Evolutionary conservation across 2,329 filamentous ascomycete species (phyloP), one percentile per base, ranked within the genome.

Genomic region (Nigrospora oryzae): DNA sequence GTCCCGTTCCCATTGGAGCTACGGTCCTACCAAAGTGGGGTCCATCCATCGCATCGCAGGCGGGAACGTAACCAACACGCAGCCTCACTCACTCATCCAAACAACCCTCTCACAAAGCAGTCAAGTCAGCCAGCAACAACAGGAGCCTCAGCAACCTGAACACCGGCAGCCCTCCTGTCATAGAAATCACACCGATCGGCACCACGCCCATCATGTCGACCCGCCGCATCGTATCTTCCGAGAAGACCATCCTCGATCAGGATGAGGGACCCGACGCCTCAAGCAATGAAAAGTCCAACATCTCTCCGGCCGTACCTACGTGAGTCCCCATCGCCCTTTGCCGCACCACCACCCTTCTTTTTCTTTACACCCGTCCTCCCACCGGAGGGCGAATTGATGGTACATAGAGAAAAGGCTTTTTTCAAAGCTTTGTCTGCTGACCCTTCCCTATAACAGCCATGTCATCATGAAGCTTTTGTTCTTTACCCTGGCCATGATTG

Each of bases 401-500:
- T 36, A 7, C 23, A 28, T 10, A 10, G 8, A 28, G 23, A 28
- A 28, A 10, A 28, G 23, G 23, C 23, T 5, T 5, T 10, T 28
- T 6, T 7, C 5, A 5, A 28, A 4, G 23, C 23, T 28, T 10
- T 28, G n/a, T n/a, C 10, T 23, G 38, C 35, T 11, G 17, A 36
- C 14, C 16, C 5, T 36, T 30, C 11, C 23, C 32, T 17, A 16
- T 19, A 15, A 33, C 45, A 89, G 89, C 46, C 74, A 85, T 59
- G 89, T 97, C 53, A 93, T 98, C 52, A 69, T 83, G 59, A 98
- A 97, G 69, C 81, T 98, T 16, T 75, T 97, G 14, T 83, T 78
- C 51, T 97, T 96, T 68, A 95, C 90, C 0, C 71, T 90, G 35
- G 90, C 89, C 60, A 97, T 98, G 91, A 77, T 96, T 48, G 77